A percentile compares a stretch with the other conserved stretches of the same genome.
Conservation (phyloP, 306 rosid genomes). For the Vicia sativa region DNA sequence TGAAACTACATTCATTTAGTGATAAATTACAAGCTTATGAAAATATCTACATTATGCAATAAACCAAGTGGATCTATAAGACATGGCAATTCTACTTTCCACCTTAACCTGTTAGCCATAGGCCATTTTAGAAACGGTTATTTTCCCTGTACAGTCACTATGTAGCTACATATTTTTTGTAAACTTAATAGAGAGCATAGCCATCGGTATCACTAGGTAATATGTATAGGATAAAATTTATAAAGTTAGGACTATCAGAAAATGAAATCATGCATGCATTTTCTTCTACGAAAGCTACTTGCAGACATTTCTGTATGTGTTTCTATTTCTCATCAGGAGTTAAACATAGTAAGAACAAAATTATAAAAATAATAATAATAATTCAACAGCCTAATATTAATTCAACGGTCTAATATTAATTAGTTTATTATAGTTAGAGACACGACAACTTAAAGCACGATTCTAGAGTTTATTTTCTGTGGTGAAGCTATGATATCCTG, state of each 20-base stretch:
- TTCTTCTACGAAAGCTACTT: conserved; percentile 8
- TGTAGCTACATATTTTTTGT: conserved; percentile 22
- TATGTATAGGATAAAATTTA: neutral
- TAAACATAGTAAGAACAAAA: neutral
- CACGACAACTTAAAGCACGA: neutral
- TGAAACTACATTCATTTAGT: conserved; percentile 28
- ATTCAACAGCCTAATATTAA: neutral
- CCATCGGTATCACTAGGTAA: conserved; percentile 1
- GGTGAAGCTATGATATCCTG: neutral
- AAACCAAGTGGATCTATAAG: conserved; percentile 15
- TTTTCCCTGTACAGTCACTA: conserved; percentile 8
- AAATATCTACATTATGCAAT: conserved; percentile 20
- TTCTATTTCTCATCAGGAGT: neutral
- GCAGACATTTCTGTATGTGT: neutral
- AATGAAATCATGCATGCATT: neutral
- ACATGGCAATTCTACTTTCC: conserved; percentile 20
- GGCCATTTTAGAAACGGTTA: conserved; percentile 19
- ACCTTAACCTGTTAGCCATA: conserved; percentile 20
- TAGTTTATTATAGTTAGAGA: neutral
- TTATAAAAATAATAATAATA: neutral
- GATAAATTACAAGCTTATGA: conserved; percentile 25
- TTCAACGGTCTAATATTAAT: conserved; percentile 10
- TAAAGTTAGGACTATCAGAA: conserved; percentile 9
- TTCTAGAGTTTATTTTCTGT: too few species aligned
- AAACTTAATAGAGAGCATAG: conserved; percentile 9